phyloP scores from a whole-genome alignment of 495 filamentous ascomycete genomes.

The Hypoxylon perforatum region DNA sequence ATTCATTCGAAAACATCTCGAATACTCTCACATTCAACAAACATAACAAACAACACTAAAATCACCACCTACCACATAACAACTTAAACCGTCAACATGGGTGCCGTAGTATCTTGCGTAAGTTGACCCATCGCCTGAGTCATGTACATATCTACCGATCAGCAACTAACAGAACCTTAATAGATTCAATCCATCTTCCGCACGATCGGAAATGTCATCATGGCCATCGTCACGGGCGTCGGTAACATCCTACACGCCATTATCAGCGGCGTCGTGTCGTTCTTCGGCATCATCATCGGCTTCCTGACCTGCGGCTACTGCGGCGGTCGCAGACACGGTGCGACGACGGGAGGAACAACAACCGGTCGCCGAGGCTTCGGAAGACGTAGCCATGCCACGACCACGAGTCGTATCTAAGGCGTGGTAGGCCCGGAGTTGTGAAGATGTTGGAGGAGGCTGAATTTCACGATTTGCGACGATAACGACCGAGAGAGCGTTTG shows the following conservation, averaged over 20 bases:
- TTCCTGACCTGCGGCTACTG: slow-evolving; percentile 83
- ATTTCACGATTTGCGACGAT: slow-evolving; percentile 2
- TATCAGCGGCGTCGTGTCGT: slow-evolving; percentile 79
- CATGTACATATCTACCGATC: slow-evolving; percentile 6
- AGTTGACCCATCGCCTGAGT: slow-evolving; percentile 50
- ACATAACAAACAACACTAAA: slow-evolving; percentile 29
- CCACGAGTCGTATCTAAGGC: slow-evolving; percentile 43
- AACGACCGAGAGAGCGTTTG: neutral
- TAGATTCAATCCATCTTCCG: slow-evolving; percentile 84
- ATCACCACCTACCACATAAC: slow-evolving; percentile 25
- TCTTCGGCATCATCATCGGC: slow-evolving; percentile 86
- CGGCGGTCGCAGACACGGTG: slow-evolving; percentile 45
- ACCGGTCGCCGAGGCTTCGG: slow-evolving; percentile 42
- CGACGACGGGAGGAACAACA: slow-evolving; percentile 21
- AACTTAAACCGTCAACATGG: slow-evolving; percentile 73
- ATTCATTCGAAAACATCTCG: slow-evolving; percentile 18
- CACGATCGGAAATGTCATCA: slow-evolving; percentile 84
- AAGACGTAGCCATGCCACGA: slow-evolving; percentile 41
- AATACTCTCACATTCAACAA: slow-evolving; percentile 2
- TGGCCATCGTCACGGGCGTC: slow-evolving; percentile 85
- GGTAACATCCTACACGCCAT: slow-evolving; percentile 79
- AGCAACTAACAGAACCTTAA: slow-evolving; percentile 21
- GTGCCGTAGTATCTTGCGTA: slow-evolving; percentile 96
- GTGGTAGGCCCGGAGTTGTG: neutral
- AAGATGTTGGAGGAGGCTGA: slow-evolving; percentile 16